Percentiles rank a stretch among this genome's conserved stretches.
These are phyloP conservation scores for Quercus lobata DNA, from an alignment of 331 rosid species.

Conservation along the genomic window DNA sequence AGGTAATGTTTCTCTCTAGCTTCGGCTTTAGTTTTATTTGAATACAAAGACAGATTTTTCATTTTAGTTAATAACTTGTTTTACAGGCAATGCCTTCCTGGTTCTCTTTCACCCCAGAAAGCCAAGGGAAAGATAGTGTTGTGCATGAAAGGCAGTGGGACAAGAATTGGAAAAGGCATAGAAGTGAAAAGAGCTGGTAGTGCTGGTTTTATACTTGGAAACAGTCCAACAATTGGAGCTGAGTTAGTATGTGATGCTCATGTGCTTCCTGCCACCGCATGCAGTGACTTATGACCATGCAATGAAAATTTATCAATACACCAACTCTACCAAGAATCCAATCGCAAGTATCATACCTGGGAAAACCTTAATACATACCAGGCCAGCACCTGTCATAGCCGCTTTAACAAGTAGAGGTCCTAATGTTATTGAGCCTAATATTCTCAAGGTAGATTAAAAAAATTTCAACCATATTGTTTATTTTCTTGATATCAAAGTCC, in stretches of 20 bases:
- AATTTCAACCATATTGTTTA: not conserved
- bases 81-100: conserved; percentile 67
- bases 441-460: conserved; percentile 55
- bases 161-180: conserved; percentile 60
- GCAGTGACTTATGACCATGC: conserved; percentile 42
- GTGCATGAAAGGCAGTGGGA: conserved; percentile 69
- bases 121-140: conserved; percentile 70
- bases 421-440: conserved; percentile 57
- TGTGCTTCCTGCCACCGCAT: conserved; percentile 66
- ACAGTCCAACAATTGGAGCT: conserved; percentile 29
- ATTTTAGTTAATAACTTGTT: not conserved
- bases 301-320: conserved; percentile 41
- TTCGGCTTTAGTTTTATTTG: not conserved
- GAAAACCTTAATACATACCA: conserved; percentile 50
- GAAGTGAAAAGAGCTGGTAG: conserved; percentile 86
- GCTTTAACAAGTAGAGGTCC: conserved; percentile 86
- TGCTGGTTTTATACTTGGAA: conserved; percentile 63
- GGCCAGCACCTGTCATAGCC: conserved; percentile 85
- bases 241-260: conserved; percentile 58
- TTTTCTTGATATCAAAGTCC: too few relatives aligned
- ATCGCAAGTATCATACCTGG: conserved; percentile 56
- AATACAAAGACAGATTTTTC: not conserved
- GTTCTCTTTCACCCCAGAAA: conserved; percentile 52
- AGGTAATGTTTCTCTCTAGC: conserved; percentile 29
- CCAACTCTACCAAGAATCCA: conserved; percentile 44